Conservation (phyloP, 345 rosid genomes). For the Geranium rotundifolium region DNA sequence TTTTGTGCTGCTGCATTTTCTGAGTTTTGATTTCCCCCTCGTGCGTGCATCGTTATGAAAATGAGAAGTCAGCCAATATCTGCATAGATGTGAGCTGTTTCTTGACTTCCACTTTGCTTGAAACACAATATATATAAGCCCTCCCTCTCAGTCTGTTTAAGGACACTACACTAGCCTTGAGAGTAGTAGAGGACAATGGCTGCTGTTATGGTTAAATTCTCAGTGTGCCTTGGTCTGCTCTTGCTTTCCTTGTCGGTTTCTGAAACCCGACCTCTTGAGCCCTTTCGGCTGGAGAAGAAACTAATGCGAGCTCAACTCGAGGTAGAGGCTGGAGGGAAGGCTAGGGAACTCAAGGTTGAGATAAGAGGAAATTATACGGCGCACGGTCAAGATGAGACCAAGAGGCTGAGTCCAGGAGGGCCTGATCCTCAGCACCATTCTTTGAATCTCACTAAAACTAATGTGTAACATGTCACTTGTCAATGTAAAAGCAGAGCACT, state of each 20-base stretch:
- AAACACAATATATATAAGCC: neutral
- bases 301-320: neutral
- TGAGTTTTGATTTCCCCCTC: no score
- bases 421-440: conserved; percentile 34
- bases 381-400: conserved; percentile 4
- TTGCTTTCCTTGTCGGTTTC: neutral
- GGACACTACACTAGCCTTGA: neutral
- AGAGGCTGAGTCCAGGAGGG: conserved; percentile 27
- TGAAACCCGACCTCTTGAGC: neutral
- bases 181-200: neutral
- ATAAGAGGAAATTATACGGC: neutral
- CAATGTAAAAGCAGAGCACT: neutral
- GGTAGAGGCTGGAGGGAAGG: neutral
- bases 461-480: neutral
- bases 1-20: no score
- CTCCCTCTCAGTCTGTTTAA: neutral
- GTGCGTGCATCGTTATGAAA: neutral
- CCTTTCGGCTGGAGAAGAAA: neutral
- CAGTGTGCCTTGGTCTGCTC: neutral
- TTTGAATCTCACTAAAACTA: conserved; percentile 3
- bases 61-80: neutral
- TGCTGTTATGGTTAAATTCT: neutral
- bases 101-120: neutral
- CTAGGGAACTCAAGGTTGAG: neutral
- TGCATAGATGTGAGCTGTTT: neutral